Evolutionary conservation across 768 basidiomycete species (phyloP), one percentile per base, ranked within the genome.

Genomic region (Paxillus rubicundulus): DNA sequence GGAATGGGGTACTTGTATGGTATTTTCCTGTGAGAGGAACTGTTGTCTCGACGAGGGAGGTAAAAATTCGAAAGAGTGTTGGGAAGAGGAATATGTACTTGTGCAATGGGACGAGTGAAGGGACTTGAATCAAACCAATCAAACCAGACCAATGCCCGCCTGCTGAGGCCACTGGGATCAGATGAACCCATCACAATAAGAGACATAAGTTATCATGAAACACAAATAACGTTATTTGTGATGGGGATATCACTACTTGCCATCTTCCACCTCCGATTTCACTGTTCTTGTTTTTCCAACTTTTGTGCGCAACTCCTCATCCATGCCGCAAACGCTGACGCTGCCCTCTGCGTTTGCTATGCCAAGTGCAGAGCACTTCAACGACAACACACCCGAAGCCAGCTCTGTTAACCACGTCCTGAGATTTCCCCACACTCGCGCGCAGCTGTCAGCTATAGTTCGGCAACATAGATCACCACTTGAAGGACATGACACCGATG

Each of bases 1-100:
- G 91, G 92, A 95, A 53, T 98, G 94, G 92, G 96, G 96, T 0
- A 95, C 89, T 1, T 85, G 87, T 51, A 75, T 96, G 74, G 77
- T 98, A 9, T 96, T 94, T 70, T 89, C 89, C 1, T 98, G 96
- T 63, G 79, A 80, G 61, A 78, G 77, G 42, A 91, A 96, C 66
- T 97, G 94, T 65, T 84, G 81, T 62, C 49, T 72, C 48, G 72
- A 70, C 40, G 75, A 71, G 20, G 73, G 69, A 5, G 74, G 73
- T 9, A 69, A 66, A 24, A 74, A 75, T 24, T 72, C 68, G 36
- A 64, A 59, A 51, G 70, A 72, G 14, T 69, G 67, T 21, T 92
- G 89, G 89, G 76, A 77, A 47, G 91, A 92, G 63, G 91, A 92
- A 68, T 54, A 74, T 36, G 90, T 91, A 7, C 67, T 87, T 7